Base-by-base conservation (phyloP, 2,329 filamentous ascomycete species). In the Thermochaetoides dissita region DNA sequence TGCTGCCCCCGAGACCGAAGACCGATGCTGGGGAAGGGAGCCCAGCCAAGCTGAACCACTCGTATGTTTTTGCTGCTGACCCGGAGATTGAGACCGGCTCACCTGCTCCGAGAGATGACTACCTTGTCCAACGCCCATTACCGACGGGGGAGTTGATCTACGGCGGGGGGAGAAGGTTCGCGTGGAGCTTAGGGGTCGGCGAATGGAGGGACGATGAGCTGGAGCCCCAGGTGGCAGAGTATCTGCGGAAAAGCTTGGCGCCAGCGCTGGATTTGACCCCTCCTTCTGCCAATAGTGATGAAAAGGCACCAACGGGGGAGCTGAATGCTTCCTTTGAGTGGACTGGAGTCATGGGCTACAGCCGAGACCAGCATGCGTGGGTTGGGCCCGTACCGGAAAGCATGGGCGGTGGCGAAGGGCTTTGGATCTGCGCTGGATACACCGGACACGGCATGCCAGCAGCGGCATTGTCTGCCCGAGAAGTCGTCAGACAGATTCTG, bases 321-420 rank as follows among this genome's bases (percentile, higher is more conserved):
- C 58, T 84, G 12, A 54, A 61, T 17, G 67, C 72, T 8, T 60
- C 70, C 30, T 74, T 71, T 55, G 76, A 83, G 55, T 89, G 84
- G 84, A 84, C 80, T 2, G 84, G 84, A 0, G 81, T 87, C 50
- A 88, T 87, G 83, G 83, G 79, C 0, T 87, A 76, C 58, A 77
- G 74, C 30, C 64, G 76, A 6, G 84, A 88, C 56, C 64, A 69
- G 0, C 59, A 70, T 39, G 81, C 84, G 0, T 87, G 79, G 77
- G 78, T 88, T 2, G 84, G 83, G 0, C 59, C 63, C 8, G 72
- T 87, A n/a, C 76, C 78, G 0, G 60, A 60, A 32, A 53, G 57
- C 6, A 49, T 71, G 24, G 61, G 71, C 6, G 74, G 69, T n/a
- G 64, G 59, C 2, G 56, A 66, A 3, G 77, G 78, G 0, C 49